Percentiles rank a stretch among this genome's conserved stretches.
Conservation (phyloP, 345 rosid species). For the Geranium brycei region DNA sequence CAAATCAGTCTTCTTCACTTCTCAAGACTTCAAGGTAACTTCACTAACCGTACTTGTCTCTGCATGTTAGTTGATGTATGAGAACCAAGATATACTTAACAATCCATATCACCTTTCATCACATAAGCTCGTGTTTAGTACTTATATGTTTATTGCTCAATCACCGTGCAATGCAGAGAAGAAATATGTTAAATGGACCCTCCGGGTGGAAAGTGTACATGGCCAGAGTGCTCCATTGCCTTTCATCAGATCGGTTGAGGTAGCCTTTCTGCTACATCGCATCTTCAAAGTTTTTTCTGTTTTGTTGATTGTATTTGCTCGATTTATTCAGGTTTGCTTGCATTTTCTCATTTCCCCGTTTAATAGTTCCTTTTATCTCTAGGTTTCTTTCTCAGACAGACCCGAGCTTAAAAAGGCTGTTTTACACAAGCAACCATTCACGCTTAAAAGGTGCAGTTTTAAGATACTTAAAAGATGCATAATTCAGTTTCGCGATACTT, state of each 20-base stretch:
- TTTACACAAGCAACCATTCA: conserved; percentile 22
- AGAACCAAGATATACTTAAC: too few relatives aligned
- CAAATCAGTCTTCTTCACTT: conserved; percentile 22
- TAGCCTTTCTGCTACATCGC: too few relatives aligned
- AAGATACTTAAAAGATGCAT: background rate
- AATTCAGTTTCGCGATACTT: background rate
- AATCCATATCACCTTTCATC: too few relatives aligned
- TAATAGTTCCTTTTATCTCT: conserved; percentile 1
- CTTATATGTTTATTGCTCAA: background rate
- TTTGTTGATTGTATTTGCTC: too few relatives aligned
- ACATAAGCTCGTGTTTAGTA: too few relatives aligned
- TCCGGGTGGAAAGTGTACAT: conserved; percentile 19
- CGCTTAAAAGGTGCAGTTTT: conserved; percentile 18
- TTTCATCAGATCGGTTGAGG: too few relatives aligned
- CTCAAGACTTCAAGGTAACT: conserved; percentile 17
- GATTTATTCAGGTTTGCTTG: background rate
- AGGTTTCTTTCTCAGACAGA: conserved; percentile 24
- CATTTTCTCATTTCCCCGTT: background rate
- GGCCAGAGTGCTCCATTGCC: conserved; percentile 23
- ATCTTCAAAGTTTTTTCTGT: too few relatives aligned
- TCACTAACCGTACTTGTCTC: background rate
- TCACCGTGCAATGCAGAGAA: conserved; percentile 10
- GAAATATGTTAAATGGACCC: conserved; percentile 24
- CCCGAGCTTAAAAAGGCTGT: conserved; percentile 19
- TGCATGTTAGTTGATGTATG: too few relatives aligned